These are phyloP conservation scores for Fraxinus platypoda DNA, from an alignment of 305 asterid species.

Conservation along the genomic window DNA sequence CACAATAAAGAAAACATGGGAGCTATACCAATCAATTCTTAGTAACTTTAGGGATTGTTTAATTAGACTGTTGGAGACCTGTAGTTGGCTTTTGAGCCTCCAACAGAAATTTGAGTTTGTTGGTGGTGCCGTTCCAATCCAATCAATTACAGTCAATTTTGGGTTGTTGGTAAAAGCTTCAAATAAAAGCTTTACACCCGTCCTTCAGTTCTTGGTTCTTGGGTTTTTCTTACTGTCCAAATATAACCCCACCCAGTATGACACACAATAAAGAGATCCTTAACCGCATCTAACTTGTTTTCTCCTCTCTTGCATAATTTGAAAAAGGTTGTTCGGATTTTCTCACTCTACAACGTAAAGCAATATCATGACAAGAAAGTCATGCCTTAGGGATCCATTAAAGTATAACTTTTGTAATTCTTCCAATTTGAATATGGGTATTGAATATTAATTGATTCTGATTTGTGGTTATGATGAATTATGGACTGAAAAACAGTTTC, in stretches of 20 bases:
- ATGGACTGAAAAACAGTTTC: background rate
- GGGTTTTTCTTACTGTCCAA: background rate
- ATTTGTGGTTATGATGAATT: background rate
- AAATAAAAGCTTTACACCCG: background rate
- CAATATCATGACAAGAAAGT: background rate
- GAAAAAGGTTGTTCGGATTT: background rate
- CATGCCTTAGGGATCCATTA: background rate
- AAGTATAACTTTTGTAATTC: background rate
- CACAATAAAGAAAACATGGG: background rate
- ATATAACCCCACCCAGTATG: background rate
- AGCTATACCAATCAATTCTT: background rate
- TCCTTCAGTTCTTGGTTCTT: background rate
- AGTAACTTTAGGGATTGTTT: background rate
- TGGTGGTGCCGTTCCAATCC: background rate
- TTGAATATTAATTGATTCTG: background rate
- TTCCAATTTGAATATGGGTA: background rate
- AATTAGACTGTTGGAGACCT: background rate
- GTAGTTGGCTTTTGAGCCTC: background rate
- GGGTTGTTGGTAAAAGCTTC: background rate
- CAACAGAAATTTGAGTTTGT: background rate
- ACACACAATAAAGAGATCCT: background rate
- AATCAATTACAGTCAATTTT: background rate
- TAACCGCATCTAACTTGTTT: background rate
- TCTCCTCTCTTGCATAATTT: background rate
- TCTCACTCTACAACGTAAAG: background rate